Evolutionary conservation across 1,139 yeast genomes (phyloP).

Genomic region (Magnusiomyces starmeri): DNA sequence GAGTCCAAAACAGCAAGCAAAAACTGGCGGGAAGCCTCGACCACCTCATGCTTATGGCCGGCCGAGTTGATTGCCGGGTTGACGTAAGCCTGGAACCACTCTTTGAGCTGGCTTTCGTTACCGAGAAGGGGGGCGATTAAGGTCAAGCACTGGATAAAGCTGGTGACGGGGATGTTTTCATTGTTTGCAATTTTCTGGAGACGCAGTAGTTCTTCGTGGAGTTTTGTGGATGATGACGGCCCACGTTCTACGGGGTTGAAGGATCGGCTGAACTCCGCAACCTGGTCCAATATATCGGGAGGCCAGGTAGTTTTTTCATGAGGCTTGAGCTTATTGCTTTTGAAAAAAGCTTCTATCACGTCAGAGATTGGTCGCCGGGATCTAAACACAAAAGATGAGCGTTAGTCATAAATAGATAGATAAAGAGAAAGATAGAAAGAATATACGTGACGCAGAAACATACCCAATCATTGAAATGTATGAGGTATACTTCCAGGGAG

Average conservation of each 20-base stretch:
- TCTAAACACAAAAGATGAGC: conserved; percentile 9
- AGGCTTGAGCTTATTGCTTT: conserved; percentile 1
- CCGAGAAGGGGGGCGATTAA: conserved; percentile 37
- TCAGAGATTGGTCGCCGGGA: conserved; percentile 18
- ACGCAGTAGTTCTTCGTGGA: conserved; percentile 45
- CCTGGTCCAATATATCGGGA: neutral
- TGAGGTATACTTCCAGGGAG: no score
- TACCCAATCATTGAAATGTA: conserved; percentile 3
- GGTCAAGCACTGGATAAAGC: conserved; percentile 43
- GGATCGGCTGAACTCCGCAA: neutral
- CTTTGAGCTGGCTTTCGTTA: conserved; percentile 37
- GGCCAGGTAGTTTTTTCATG: conserved; percentile 4
- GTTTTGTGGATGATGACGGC: conserved; percentile 14
- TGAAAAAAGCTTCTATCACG: conserved; percentile 18
- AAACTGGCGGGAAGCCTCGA: conserved; percentile 40
- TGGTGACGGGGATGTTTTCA: conserved; percentile 30
- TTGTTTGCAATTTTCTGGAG: conserved; percentile 38
- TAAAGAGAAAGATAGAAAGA: neutral
- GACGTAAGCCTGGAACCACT: conserved; percentile 50
- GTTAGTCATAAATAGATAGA: neutral
- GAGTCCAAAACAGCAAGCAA: conserved; percentile 34
- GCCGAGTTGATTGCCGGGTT: conserved; percentile 57
- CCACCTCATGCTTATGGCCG: conserved; percentile 38
- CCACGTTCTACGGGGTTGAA: neutral
- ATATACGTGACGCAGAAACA: neutral